Percentiles rank a stretch among this genome's conserved stretches.
Conservation (phyloP, 495 filamentous ascomycete species). For the Sporormia fimetaria region DNA sequence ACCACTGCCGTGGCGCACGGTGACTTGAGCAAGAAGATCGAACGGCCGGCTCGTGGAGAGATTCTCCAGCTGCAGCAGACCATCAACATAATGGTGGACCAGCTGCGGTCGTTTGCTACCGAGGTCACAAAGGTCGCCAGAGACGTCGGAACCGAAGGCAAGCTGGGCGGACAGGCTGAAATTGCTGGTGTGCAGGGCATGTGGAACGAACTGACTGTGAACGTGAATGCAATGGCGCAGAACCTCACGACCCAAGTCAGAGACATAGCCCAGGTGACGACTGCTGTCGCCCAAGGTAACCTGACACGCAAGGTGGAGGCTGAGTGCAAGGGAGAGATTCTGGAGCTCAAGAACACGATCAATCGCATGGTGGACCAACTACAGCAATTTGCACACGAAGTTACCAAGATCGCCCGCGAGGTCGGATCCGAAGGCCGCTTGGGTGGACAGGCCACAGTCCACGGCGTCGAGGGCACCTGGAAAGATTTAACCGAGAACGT, state of each 20-base stretch:
- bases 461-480: constrained; percentile 97
- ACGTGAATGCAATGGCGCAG: constrained; percentile 97
- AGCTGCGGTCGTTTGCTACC: constrained; percentile 90
- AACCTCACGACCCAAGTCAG: constrained; percentile 96
- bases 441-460: constrained; percentile 91
- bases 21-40: constrained; percentile 92
- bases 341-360: constrained; percentile 92
- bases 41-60: constrained; percentile 86
- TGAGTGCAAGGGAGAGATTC: constrained; percentile 91
- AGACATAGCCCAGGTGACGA: constrained; percentile 98
- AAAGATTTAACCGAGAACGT: constrained; percentile 94
- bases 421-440: constrained; percentile 94
- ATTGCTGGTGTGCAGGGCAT: constrained; percentile 76
- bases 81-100: constrained; percentile 98
- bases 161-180: constrained; percentile 90
- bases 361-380: constrained; percentile 99
- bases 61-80: constrained; percentile 94
- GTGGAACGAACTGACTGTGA: constrained; percentile 97
- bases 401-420: constrained; percentile 94
- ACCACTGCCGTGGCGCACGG: constrained; percentile 95
- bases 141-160: constrained; percentile 95
- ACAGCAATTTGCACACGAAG: constrained; percentile 92
- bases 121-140: constrained; percentile 94
- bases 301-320: constrained; percentile 95
- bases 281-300: constrained; percentile 91